A percentile compares a stretch with the other conserved stretches of the same genome.
Evolutionary conservation across 768 basidiomycete species (phyloP).

Genomic region (Clavaria fumosa): DNA sequence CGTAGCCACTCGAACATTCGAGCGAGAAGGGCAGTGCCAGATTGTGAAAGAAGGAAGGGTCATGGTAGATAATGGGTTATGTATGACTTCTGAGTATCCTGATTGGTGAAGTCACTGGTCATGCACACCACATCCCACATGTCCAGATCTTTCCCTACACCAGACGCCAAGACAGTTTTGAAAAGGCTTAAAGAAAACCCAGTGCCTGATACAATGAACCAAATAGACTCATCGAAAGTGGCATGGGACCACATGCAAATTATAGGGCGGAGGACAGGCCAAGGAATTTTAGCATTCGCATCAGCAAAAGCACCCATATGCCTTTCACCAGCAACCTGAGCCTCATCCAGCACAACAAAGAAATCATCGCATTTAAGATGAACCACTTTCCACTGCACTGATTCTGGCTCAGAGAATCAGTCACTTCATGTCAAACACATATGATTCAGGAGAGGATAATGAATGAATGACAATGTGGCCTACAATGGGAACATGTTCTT

Average conservation of each 20-base stretch:
- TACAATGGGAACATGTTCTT: no score
- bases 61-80: slow-evolving; percentile 5
- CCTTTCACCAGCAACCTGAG: slow-evolving; percentile 4
- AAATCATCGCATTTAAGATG: background rate
- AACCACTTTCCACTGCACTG: no score
- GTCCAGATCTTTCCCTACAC: slow-evolving; percentile 1
- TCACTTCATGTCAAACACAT: no score
- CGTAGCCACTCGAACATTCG: slow-evolving; percentile 8
- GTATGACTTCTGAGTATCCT: slow-evolving; percentile 4
- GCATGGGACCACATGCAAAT: background rate
- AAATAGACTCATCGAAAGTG: background rate
- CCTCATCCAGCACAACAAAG: slow-evolving; percentile 9
- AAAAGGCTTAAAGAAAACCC: slow-evolving; percentile 6
- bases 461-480: no score
- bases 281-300: background rate
- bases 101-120: slow-evolving; percentile 6
- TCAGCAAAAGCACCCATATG: slow-evolving; percentile 2
- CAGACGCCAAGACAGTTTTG: slow-evolving; percentile 1
- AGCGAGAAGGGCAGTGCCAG: slow-evolving; percentile 4
- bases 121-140: background rate
- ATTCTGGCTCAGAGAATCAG: no score
- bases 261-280: slow-evolving; percentile 3
- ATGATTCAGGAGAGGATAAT: no score
- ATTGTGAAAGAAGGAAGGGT: slow-evolving; percentile 1
- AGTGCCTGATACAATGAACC: slow-evolving; percentile 7